These are phyloP conservation scores for Solanum rostratum DNA, from an alignment of 257 asterid genomes.

Conservation along the genomic window DNA sequence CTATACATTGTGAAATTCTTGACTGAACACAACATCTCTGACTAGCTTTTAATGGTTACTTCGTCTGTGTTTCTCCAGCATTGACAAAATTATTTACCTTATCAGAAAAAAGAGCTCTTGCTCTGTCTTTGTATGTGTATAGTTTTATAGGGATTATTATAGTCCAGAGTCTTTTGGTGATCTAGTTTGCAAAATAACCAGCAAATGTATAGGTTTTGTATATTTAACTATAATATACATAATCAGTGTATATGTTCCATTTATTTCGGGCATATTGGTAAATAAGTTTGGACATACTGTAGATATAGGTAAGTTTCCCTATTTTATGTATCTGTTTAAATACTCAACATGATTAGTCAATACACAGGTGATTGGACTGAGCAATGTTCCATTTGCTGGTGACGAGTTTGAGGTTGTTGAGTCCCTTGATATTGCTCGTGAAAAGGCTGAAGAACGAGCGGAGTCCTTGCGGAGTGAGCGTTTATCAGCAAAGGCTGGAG, in stretches of 20 bases:
- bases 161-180: background rate
- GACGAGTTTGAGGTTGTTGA: slow-evolving; percentile 90
- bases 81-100: background rate
- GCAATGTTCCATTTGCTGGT: slow-evolving; percentile 91
- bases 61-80: background rate
- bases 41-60: background rate
- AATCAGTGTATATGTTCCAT: background rate
- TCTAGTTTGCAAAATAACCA: background rate
- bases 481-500: slow-evolving; percentile 85
- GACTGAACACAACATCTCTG: background rate
- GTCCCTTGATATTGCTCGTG: slow-evolving; percentile 84
- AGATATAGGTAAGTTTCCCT: background rate
- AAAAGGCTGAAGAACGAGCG: slow-evolving; percentile 62
- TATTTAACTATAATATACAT: background rate
- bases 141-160: background rate
- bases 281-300: background rate
- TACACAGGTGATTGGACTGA: slow-evolving; percentile 75
- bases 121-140: background rate
- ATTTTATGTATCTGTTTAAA: background rate
- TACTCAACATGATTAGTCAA: background rate
- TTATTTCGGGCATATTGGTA: background rate
- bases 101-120: background rate
- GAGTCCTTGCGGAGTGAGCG: slow-evolving; percentile 67
- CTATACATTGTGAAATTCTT: background rate
- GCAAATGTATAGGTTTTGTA: background rate